Evolutionary conservation across 805 yeast genomes (phyloP), one percentile per base, ranked within the genome.

Genomic region (Candida berthetii): DNA sequence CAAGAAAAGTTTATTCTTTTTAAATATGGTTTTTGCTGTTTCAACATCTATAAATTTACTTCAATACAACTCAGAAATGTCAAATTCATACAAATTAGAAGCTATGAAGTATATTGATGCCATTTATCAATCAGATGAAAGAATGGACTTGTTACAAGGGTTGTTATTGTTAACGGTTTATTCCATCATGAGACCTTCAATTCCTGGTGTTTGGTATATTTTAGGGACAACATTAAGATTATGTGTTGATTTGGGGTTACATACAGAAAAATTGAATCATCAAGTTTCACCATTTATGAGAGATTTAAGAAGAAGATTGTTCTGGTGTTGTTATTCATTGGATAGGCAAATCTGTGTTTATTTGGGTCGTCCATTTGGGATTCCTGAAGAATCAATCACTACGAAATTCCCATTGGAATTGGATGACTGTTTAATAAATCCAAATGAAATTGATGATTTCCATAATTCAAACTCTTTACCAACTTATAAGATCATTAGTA

Each of bases 171-270:
- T 85, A 34, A 78, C 91, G 0, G 55, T 82, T 4, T 89, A 84
- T 55, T 78, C 95, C 1, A 70, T 83, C 28, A 87, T 89, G 96
- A 71, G 96, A 43, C 96, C 96, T 0, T 81, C 91, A 1, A 76
- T 77, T 13, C 96, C 96, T 0, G 93, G 96, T 3, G 87, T 86
- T n/a, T 89, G 97, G 97, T 86, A 86, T 57, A 78, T 85, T 4
- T 64, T 86, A 48, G 96, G 96, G 0, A 76, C 86, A 2, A 89
- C 91, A 0, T 61, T 87, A 38, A 70, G 96, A 45, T 61, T 86
- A 38, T 80, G 91, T 50, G 86, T 88, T 24, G 96, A 89, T 60
- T 60, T 89, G 45, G 96, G 95, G 1, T 66, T 89, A 7, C 96
- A 89, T 59, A 77, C 79, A 31, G 96, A 88, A 52, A 64, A 62